Evolutionary conservation across 345 rosid genomes (phyloP).

Genomic region (Balakata baccata): DNA sequence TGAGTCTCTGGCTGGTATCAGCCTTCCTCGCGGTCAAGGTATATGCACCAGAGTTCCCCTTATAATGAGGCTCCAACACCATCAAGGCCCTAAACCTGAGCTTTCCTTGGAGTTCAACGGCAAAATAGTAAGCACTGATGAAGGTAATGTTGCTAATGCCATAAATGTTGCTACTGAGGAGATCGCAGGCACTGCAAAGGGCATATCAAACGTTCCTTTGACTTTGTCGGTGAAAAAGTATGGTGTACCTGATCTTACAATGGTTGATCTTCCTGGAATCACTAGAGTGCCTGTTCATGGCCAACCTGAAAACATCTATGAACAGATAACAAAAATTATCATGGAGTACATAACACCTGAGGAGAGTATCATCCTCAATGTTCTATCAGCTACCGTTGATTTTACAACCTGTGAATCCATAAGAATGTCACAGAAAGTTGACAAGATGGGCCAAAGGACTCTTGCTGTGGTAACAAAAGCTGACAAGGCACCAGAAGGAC

Average conservation of each 20-base stretch:
- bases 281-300: conserved; percentile 48
- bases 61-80: conserved; percentile 47
- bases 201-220: conserved; percentile 38
- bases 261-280: conserved; percentile 62
- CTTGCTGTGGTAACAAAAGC: conserved; percentile 55
- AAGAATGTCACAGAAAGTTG: conserved; percentile 49
- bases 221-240: conserved; percentile 41
- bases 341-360: conserved; percentile 41
- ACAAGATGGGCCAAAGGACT: conserved; percentile 43
- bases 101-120: conserved; percentile 37
- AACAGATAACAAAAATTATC: conserved; percentile 35
- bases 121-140: conserved; percentile 26
- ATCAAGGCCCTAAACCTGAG: conserved; percentile 8
- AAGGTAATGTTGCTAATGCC: conserved; percentile 24
- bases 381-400: conserved; percentile 43
- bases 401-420: conserved; percentile 56
- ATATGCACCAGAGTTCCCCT: conserved; percentile 54
- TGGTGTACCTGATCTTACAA: conserved; percentile 47
- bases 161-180: conserved; percentile 39
- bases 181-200: conserved; percentile 47
- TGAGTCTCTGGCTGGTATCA: conserved; percentile 52
- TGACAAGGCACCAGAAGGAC: conserved; percentile 48
- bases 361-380: conserved; percentile 45
- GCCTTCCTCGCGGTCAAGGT: conserved; percentile 38
- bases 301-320: conserved; percentile 47